phyloP scores from a whole-genome alignment of 768 basidiomycete genomes.

The Sarcodon sp. region DNA sequence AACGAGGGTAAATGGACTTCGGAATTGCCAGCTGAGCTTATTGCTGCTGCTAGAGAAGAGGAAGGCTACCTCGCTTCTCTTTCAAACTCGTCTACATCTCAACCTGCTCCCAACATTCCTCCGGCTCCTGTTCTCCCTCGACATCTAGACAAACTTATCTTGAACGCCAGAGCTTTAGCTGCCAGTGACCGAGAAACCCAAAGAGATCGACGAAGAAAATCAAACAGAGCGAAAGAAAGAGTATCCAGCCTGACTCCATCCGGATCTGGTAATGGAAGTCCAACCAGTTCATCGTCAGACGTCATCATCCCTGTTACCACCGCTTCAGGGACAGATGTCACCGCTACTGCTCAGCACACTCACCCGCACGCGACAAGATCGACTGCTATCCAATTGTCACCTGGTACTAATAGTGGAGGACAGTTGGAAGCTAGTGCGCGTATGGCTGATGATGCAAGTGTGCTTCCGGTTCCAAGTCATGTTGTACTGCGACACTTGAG shows the following conservation, averaged over 20 bases:
- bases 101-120: slow-evolving; percentile 68
- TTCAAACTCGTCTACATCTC: slow-evolving; percentile 8
- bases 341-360: slow-evolving; percentile 8
- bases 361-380: slow-evolving; percentile 9
- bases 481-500: slow-evolving; percentile 91
- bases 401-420: slow-evolving; percentile 1
- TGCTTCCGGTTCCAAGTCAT: slow-evolving; percentile 87
- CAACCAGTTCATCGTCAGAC: neutral
- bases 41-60: slow-evolving; percentile 73
- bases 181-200: slow-evolving; percentile 12
- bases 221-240: neutral
- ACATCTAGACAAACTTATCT: slow-evolving; percentile 87
- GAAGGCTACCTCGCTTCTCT: slow-evolving; percentile 54
- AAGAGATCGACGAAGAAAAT: neutral
- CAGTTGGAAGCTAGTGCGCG: slow-evolving; percentile 20
- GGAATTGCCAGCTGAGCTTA: slow-evolving; percentile 65
- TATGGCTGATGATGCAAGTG: slow-evolving; percentile 78
- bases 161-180: slow-evolving; percentile 42
- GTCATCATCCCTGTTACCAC: slow-evolving; percentile 16
- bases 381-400: slow-evolving; percentile 1
- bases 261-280: neutral
- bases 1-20: slow-evolving; percentile 48
- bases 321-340: slow-evolving; percentile 18
- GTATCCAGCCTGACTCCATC: neutral
- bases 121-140: slow-evolving; percentile 81